Evolutionary conservation across 495 filamentous ascomycete species (phyloP), one percentile per base, ranked within the genome.

Genomic region (Eremomyces bilateralis): DNA sequence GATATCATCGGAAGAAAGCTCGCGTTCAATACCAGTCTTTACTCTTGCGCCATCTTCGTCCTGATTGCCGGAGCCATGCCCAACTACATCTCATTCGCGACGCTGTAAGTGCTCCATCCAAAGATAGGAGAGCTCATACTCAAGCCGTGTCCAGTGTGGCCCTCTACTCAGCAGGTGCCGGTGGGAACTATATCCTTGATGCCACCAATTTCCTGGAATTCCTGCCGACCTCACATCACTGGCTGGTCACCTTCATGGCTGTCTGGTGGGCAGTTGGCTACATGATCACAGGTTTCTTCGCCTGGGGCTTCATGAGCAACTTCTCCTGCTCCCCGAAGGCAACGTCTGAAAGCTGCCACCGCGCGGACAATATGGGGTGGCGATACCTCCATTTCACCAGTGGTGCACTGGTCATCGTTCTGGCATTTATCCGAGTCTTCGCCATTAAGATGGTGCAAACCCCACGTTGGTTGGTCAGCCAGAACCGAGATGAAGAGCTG

Each of bases 1-100:
- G 55, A 60, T 36, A 52, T 60, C 29, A 54, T 58, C 33, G 57
- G 57, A 1, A 37, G 57, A 22, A 58, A 57, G 34, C 45, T 53
- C 33, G 55, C 53, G 3, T 58, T 60, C 41, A 60, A 60, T 32
- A 51, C 53, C 10, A 53, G 48, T 28, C 46, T 60, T 10, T 44
- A 58, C 22, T 44, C 48, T 3, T 57, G 57, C 35, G 57, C 57
- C 11, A 36, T 39, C 5, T 52, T 52, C 35, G 45, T 49, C 6
- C 27, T 52, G 20, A 46, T 53, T 38, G 49, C 51, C 5, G 51
- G 48, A 12, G 51, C 34, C 21, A 51, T 51, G 47, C 44, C 47
- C 1, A 42, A 41, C 34, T 50, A 50, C 27, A 50, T 55, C n/a
- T 53, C 48, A 2, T 52, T 55, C 30, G 34, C 43, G 5, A 38